Evolutionary conservation across 208 protist genomes (phyloP), one percentile per base, ranked within the genome.

Genomic region (Leishmania amazonensis): DNA sequence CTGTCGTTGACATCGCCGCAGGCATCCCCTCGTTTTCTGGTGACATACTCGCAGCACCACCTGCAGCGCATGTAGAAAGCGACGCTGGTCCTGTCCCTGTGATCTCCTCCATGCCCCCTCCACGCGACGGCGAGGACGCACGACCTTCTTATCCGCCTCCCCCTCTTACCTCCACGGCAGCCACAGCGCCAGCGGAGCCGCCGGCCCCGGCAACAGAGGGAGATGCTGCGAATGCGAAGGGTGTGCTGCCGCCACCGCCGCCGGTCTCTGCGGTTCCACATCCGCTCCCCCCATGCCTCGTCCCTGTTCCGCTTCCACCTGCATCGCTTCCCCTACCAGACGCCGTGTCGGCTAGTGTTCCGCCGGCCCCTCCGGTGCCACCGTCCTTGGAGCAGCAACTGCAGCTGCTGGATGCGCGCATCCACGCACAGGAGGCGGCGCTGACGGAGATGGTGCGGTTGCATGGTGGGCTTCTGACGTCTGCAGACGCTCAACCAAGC

Each of bases 361-460:
- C 79, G 5, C 70, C 76, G 1, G 28, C 75, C 21, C 49, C 84
- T 9, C 79, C 79, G 8, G 38, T 42, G 3, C 76, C 76, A 8
- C 76, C 76, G 0, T 51, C 84, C 4, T 24, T 81, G 28, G 64
- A 76, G 62, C 31, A 83, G 49, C 80, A 84, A 68, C 84, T 84
- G 28, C 47, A 38, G 19, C 7, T 21, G 54, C 75, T 89, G 21
- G 76, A 89, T 5, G 80, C 76, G 3, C 83, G 82, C 45, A 86
- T 85, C 40, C 80, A 86, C 1, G 77, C 81, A 9, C 83, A 89
- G 54, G 82, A 84, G 62, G 45, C 54, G 9, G 57, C 64, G n/a
- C 83, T 89, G 28, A 62, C 65, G 0, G 58, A 73, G 67, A 74
- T 87, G 78, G 80, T 89, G 47, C 72, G 80, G 28, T 38, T 40